Evolutionary conservation across 2,329 filamentous ascomycete genomes (phyloP).

Genomic region (Arthrobotrys megalospora): DNA sequence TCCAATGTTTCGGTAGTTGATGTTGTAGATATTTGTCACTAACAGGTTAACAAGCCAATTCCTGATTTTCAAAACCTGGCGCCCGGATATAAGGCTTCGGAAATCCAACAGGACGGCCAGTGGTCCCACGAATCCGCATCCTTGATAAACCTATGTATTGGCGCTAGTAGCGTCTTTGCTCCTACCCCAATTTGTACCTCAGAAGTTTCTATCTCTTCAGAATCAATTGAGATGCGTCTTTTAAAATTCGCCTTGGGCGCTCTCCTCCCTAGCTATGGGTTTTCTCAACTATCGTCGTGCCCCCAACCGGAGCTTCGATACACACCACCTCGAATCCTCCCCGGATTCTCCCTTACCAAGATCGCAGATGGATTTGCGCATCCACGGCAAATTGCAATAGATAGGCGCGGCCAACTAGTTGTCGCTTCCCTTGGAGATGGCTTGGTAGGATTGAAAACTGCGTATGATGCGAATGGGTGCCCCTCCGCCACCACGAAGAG

Average conservation of each 20-base stretch:
- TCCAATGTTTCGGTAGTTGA: too few species aligned
- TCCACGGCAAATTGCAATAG: constrained; percentile 20
- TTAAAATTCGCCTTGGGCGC: neutral
- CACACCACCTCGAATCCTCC: constrained; percentile 19
- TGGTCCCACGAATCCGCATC: too few species aligned
- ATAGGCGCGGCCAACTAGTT: constrained; percentile 17
- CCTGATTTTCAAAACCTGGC: too few species aligned
- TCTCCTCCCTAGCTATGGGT: neutral
- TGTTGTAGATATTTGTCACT: too few species aligned
- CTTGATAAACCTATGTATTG: too few species aligned
- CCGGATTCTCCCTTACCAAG: constrained; percentile 34
- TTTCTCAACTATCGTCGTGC: constrained; percentile 1
- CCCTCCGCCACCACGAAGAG: constrained; percentile 19
- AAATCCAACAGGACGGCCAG: too few species aligned
- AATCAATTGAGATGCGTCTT: neutral
- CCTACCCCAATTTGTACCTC: too few species aligned
- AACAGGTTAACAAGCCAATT: too few species aligned
- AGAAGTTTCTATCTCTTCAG: too few species aligned
- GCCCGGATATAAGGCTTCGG: too few species aligned
- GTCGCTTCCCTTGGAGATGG: constrained; percentile 20
- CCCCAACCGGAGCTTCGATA: constrained; percentile 29
- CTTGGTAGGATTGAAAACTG: constrained; percentile 13
- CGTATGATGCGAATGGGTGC: constrained; percentile 10
- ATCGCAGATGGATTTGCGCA: constrained; percentile 30
- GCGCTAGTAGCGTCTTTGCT: too few species aligned